phyloP scores from a whole-genome alignment of 2,329 filamentous ascomycete genomes.

The Calonectria honghensis region DNA sequence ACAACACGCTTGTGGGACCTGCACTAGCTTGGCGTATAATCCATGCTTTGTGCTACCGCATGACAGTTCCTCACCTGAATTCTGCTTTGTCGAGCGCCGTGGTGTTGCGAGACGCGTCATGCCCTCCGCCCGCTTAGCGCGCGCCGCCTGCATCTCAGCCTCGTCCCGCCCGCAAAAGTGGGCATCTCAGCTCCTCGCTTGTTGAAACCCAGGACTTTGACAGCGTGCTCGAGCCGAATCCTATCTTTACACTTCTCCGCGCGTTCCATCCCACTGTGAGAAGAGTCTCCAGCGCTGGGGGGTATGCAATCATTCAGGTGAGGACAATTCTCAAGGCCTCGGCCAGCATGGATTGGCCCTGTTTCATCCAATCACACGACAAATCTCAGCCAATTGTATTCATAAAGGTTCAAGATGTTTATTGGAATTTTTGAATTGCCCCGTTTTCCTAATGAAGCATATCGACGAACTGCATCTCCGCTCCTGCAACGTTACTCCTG shows the following conservation, averaged over 20 bases:
- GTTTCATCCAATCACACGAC: background rate
- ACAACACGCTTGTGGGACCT: slow-evolving; percentile 7
- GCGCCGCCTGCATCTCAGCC: background rate
- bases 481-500: background rate
- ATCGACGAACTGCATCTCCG: slow-evolving; percentile 7
- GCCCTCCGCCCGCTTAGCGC: background rate
- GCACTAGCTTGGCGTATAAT: background rate
- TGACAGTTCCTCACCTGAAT: slow-evolving; percentile 12
- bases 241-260: background rate
- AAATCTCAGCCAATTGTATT: background rate
- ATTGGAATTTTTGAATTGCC: background rate
- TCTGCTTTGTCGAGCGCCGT: background rate
- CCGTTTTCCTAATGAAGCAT: slow-evolving; percentile 1
- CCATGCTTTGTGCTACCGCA: background rate
- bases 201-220: background rate
- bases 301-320: background rate
- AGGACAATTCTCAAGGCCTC: background rate
- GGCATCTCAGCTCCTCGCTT: background rate
- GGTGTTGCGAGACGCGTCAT: slow-evolving; percentile 18
- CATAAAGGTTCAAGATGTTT: background rate
- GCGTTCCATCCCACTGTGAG: background rate
- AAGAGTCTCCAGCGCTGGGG: background rate
- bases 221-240: background rate
- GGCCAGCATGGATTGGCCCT: background rate
- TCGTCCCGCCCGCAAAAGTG: background rate